Evolutionary conservation across 169 alveolate genomes (phyloP).

Genomic region (Cryptosporidium sp.): DNA sequence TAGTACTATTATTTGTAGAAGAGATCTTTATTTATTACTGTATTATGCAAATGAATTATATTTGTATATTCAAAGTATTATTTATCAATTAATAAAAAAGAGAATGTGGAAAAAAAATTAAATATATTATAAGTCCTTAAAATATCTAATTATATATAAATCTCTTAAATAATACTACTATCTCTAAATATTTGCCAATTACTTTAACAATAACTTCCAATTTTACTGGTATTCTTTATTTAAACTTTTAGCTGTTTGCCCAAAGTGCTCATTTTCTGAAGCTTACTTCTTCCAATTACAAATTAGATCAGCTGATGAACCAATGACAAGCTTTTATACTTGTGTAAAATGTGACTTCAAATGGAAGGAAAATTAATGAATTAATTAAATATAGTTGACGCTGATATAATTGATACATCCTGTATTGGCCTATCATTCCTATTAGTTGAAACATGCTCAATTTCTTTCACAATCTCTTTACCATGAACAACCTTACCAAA

Average conservation of each 20-base stretch:
- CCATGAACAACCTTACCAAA: conserved; percentile 97
- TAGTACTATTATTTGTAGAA: not conserved
- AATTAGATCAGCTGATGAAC: conserved; percentile 92
- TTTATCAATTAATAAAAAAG: not conserved
- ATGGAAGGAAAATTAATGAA: conserved; percentile 83
- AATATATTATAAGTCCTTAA: not conserved
- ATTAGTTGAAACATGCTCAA: conserved; percentile 90
- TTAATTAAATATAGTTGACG: conserved; percentile 27
- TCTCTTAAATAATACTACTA: conserved; percentile 79
- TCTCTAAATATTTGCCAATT: conserved; percentile 30
- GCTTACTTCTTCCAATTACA: conserved; percentile 88
- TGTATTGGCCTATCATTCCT: conserved; percentile 85
- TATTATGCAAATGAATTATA: too few species aligned
- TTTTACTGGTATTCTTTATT: not conserved
- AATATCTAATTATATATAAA: conserved; percentile 80
- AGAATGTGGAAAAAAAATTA: too few species aligned
- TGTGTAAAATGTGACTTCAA: conserved; percentile 84
- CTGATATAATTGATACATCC: conserved; percentile 79
- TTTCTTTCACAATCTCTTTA: conserved; percentile 91
- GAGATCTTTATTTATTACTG: not conserved
- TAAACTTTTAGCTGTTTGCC: conserved; percentile 82
- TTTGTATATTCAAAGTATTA: not conserved
- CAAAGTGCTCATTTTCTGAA: conserved; percentile 83
- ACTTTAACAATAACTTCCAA: not conserved
- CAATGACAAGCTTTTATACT: conserved; percentile 87